A percentile compares a stretch with the other conserved stretches of the same genome.
Evolutionary conservation across 352 stramenopile genomes (phyloP).

Genomic region (Elongisporangium senticosum): DNA sequence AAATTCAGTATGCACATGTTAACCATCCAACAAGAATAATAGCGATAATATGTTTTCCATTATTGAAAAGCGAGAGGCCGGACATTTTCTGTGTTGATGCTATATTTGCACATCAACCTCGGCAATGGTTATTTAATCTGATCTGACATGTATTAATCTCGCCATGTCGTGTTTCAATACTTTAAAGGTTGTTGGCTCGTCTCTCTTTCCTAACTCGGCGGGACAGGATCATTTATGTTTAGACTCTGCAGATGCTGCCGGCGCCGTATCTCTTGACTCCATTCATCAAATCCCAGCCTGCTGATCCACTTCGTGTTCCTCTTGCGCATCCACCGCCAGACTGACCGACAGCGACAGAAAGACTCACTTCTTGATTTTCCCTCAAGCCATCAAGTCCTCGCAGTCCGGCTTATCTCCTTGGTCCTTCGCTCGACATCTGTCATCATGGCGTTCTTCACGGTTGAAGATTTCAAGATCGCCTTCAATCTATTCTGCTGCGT

Average conservation of each 20-base stretch:
- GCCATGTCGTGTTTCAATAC: neutral
- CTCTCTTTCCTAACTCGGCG: neutral
- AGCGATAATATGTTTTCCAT: too few species aligned
- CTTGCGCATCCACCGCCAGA: neutral
- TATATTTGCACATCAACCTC: neutral
- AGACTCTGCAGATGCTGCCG: neutral
- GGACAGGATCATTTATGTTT: neutral
- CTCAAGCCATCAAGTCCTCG: neutral
- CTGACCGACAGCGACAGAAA: neutral
- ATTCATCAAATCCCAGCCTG: neutral
- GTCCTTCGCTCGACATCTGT: neutral
- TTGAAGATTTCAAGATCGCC: conserved; percentile 34
- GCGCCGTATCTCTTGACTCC: neutral
- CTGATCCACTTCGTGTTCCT: neutral
- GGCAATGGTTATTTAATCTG: neutral
- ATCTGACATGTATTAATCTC: neutral
- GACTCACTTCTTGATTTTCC: neutral
- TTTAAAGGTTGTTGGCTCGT: neutral
- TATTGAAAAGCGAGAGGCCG: too few species aligned
- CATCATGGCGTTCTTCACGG: conserved; percentile 24
- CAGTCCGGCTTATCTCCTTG: neutral
- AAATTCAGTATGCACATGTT: too few species aligned
- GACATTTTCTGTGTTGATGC: too few species aligned
- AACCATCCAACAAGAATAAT: too few species aligned
- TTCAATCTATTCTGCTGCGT: conserved; percentile 51